These are phyloP conservation scores for Licmophora abbreviata DNA, from an alignment of 108 stramenopile species.

Conservation along the genomic window DNA sequence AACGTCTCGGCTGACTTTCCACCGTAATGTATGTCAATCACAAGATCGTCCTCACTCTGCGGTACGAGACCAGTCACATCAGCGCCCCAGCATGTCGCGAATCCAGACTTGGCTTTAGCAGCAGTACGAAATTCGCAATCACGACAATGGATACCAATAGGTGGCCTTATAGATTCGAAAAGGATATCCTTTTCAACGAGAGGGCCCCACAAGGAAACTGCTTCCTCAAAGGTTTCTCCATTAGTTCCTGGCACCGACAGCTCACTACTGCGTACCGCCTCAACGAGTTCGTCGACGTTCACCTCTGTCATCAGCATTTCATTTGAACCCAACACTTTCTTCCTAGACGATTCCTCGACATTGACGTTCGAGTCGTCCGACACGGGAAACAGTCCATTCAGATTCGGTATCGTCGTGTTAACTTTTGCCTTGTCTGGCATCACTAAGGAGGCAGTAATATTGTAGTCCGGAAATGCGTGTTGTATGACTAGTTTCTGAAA, in stretches of 20 bases:
- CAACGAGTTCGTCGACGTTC: constrained; percentile 37
- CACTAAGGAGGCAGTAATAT: constrained; percentile 32
- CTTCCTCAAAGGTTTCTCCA: constrained; percentile 16
- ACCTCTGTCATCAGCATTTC: constrained; percentile 6
- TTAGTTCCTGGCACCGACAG: constrained; percentile 32
- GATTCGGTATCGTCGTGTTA: constrained; percentile 3
- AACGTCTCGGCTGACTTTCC: constrained; percentile 4
- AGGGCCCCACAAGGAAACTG: too few species aligned
- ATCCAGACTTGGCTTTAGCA: constrained; percentile 18
- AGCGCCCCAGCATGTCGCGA: constrained; percentile 33
- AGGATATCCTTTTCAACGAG: too few species aligned
- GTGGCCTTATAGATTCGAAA: constrained; percentile 6
- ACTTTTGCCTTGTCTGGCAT: constrained; percentile 35
- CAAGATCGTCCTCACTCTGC: constrained; percentile 8
- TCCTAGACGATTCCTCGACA: background rate
- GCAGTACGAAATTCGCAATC: constrained; percentile 32
- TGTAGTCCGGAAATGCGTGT: constrained; percentile 22
- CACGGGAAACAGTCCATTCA: constrained; percentile 2
- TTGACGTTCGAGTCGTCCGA: background rate
- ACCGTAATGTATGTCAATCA: background rate
- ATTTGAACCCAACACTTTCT: background rate
- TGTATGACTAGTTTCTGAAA: constrained; percentile 34
- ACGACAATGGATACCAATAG: constrained; percentile 34
- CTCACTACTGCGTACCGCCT: constrained; percentile 13
- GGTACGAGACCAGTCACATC: constrained; percentile 18